Conservation (phyloP, 768 basidiomycete genomes). For the Lactarius deliciosus region DNA sequence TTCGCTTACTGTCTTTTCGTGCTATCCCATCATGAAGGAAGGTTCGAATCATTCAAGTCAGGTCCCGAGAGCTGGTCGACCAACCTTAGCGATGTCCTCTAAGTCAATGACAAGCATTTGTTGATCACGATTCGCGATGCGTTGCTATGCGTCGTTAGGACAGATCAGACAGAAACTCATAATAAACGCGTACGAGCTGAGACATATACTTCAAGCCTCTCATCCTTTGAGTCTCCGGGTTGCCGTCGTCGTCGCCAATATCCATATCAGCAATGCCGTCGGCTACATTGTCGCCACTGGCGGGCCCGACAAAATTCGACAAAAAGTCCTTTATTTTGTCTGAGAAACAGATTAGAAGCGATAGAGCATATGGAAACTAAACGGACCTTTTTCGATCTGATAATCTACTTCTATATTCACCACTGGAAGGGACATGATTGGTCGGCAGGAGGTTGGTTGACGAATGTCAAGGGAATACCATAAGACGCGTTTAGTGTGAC, state of each 20-base stretch:
- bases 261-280: conserved; percentile 69
- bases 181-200: conserved; percentile 61
- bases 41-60: neutral
- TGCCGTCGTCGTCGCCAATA: conserved; percentile 52
- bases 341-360: conserved; percentile 32
- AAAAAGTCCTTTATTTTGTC: conserved; percentile 72
- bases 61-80: conserved; percentile 22
- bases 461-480: conserved; percentile 12
- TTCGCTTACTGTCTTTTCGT: conserved; percentile 67
- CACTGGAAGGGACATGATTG: conserved; percentile 64
- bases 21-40: conserved; percentile 40
- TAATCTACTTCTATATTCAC: conserved; percentile 64
- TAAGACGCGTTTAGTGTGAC: conserved; percentile 20
- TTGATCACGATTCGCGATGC: conserved; percentile 89
- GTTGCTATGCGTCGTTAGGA: conserved; percentile 57
- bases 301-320: conserved; percentile 58
- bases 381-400: conserved; percentile 66
- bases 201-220: conserved; percentile 73
- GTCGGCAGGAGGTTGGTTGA: conserved; percentile 20
- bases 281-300: conserved; percentile 68
- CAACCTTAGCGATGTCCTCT: conserved; percentile 78
- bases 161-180: conserved; percentile 12
- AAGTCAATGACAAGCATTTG: conserved; percentile 86
- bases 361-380: neutral
- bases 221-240: conserved; percentile 35